Evolutionary conservation across 768 basidiomycete genomes (phyloP), one percentile per base, ranked within the genome.

Genomic region (Dioszegia hungarica): DNA sequence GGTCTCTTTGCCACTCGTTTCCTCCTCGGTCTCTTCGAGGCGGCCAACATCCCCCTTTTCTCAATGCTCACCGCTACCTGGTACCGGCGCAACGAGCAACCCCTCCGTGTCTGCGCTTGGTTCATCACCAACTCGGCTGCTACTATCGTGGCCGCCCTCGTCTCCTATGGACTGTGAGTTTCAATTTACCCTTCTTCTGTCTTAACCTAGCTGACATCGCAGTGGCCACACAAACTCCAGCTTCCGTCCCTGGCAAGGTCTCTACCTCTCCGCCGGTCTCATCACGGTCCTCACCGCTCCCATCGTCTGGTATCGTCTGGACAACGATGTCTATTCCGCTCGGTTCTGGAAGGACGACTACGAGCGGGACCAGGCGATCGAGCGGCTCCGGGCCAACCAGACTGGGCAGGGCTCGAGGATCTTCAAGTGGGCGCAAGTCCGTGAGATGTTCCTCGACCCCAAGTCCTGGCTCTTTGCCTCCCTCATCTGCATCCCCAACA

Each of bases 1-100:
- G 19, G 50, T 25, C 53, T 72, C 12, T 45, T 65, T 19, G 72
- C 61, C 34, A 65, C 48, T 40, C 59, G 68, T n/a, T 70, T 70
- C 63, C 59, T 68, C 39, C 56, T 68, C 17, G 68, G 68, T 37
- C 63, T 74, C n/a, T 74, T 71, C 50, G 72, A 74, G 54, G 72
- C 72, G 15, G 60, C 47, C 28, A 53, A 54, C 45, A 39, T 70
- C 24, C 68, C 64, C 14, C 43, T 64, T 5, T 63, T 61, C 58
- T 53, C 57, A 11, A 36, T 63, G 25, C 39, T 66, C 34, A 64
- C 62, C 27, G 49, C 55, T 8, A 49, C 41, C 9, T 68, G 64
- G 64, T 65, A 63, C 48, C 56, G 59, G 27, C 40, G 62, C 20
- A 24, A 43, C n/a, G 60, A 65, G 48, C 63, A 58, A 34, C 60